Evolutionary conservation across 2,329 filamentous ascomycete species (phyloP), one percentile per base, ranked within the genome.

Genomic region (Sclerotiophoma versabilis): DNA sequence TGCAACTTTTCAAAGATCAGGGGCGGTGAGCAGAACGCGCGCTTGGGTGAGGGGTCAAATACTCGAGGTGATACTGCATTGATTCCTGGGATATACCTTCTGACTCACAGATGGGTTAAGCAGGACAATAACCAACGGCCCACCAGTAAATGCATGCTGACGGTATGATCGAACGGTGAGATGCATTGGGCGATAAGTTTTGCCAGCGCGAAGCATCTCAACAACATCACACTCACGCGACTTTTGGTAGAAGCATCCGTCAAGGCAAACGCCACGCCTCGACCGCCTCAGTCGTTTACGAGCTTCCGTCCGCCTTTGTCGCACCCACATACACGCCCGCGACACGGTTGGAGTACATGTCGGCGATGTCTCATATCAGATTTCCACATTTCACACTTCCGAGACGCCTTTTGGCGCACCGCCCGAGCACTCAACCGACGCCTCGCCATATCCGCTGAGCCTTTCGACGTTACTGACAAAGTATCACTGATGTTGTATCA

Each of bases 11-110:
- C 14, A 23, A 39, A 30, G 25, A 37, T 32, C 34, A 54, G 32
- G 14, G 38, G 51, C 51, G 51, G 51, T 54, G 51, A 49, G 45
- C 45, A 54, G 26, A 32, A 48, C 33, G 51, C 50, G 33, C 51
- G 44, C 51, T 48, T 38, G 32, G 33, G 27, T 32, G 44, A 34
- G 44, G 34, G 45, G 30, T 39, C 30, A 48, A 37, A 48, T 23
- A 45, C 22, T 19, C 10, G 29, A 46, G 12, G 51, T 54, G 51
- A 26, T 54, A 49, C 51, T 29, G 37, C 39, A 20, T 39, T 30
- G 5, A 6, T 22, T 25, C 6, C 46, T 29, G 30, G 46, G 51
- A 54, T 54, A 3, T 38, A n/a, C 45, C 51, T 36, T 54, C 32
- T 17, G 34, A 20, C 27, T 38, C 15, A 34, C 44, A 39, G 45